Percentiles rank a stretch among this genome's conserved stretches.
These are phyloP conservation scores for Ogataea neopini DNA, from an alignment of 805 yeast species.

Conservation along the genomic window DNA sequence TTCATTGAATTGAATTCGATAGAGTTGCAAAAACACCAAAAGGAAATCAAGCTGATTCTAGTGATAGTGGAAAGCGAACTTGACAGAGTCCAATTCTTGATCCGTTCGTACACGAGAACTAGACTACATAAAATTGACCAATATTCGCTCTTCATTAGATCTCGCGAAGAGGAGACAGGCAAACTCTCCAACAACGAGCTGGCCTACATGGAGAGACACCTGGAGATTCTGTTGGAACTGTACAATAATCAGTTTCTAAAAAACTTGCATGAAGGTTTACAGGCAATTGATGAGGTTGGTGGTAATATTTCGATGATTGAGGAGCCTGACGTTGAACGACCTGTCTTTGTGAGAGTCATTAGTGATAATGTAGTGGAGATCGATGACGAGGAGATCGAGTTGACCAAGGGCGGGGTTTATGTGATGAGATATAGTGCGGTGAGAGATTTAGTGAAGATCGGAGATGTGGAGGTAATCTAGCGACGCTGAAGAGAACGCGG, in stretches of 20 bases:
- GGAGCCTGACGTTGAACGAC: slow-evolving; percentile 70
- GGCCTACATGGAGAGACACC: slow-evolving; percentile 68
- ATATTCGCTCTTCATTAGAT: slow-evolving; percentile 60
- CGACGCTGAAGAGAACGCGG: too few relatives aligned
- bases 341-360: slow-evolving; percentile 72
- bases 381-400: slow-evolving; percentile 57
- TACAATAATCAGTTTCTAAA: slow-evolving; percentile 68
- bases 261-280: slow-evolving; percentile 66
- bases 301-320: slow-evolving; percentile 75
- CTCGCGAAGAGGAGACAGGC: slow-evolving; percentile 37
- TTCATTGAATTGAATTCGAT: slow-evolving; percentile 76
- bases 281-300: slow-evolving; percentile 72
- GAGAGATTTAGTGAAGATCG: slow-evolving; percentile 39
- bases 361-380: slow-evolving; percentile 40
- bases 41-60: slow-evolving; percentile 72
- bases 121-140: slow-evolving; percentile 75
- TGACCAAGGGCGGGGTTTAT: slow-evolving; percentile 66
- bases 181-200: slow-evolving; percentile 61
- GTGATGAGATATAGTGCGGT: slow-evolving; percentile 67
- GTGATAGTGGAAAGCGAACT: slow-evolving; percentile 89
- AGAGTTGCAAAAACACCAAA: slow-evolving; percentile 64
- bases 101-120: slow-evolving; percentile 80
- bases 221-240: slow-evolving; percentile 59
- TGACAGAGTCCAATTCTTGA: slow-evolving; percentile 78
- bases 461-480: slow-evolving; percentile 46